phyloP scores from a whole-genome alignment of 495 filamentous ascomycete genomes.

The Hypoxylon rickii region DNA sequence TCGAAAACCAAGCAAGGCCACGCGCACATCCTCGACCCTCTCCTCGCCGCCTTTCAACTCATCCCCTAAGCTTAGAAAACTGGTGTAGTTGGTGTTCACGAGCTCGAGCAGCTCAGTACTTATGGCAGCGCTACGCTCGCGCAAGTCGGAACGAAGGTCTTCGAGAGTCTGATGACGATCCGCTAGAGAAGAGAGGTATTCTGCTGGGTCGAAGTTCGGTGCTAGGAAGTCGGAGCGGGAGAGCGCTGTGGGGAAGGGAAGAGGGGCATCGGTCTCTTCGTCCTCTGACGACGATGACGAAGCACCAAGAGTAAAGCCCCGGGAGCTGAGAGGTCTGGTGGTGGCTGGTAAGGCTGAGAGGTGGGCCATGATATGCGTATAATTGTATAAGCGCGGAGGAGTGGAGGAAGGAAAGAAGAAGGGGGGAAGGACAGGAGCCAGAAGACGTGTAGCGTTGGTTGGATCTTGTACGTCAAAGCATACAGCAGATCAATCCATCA shows the following conservation, averaged over 20 bases:
- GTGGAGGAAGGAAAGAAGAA: neutral
- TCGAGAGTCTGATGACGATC: slow-evolving; percentile 95
- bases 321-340: slow-evolving; percentile 37
- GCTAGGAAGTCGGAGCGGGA: slow-evolving; percentile 78
- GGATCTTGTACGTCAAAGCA: slow-evolving; percentile 5
- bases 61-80: slow-evolving; percentile 81
- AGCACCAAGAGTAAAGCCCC: slow-evolving; percentile 39
- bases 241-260: slow-evolving; percentile 84
- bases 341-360: slow-evolving; percentile 37
- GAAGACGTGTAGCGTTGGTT: neutral
- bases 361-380: slow-evolving; percentile 39
- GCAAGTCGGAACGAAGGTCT: slow-evolving; percentile 85
- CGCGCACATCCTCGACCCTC: slow-evolving; percentile 85
- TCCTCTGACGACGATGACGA: slow-evolving; percentile 34
- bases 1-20: slow-evolving; percentile 82
- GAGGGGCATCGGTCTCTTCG: slow-evolving; percentile 62
- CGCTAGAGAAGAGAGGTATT: slow-evolving; percentile 80
- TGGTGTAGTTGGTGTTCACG: slow-evolving; percentile 90
- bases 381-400: no score
- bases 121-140: slow-evolving; percentile 72
- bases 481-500: neutral
- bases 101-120: slow-evolving; percentile 86
- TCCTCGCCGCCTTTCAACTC: slow-evolving; percentile 88
- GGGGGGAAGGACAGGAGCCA: neutral
- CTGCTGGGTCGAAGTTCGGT: slow-evolving; percentile 75